phyloP scores from a whole-genome alignment of 2,329 filamentous ascomycete genomes.

The Tympanopsis confertula region DNA sequence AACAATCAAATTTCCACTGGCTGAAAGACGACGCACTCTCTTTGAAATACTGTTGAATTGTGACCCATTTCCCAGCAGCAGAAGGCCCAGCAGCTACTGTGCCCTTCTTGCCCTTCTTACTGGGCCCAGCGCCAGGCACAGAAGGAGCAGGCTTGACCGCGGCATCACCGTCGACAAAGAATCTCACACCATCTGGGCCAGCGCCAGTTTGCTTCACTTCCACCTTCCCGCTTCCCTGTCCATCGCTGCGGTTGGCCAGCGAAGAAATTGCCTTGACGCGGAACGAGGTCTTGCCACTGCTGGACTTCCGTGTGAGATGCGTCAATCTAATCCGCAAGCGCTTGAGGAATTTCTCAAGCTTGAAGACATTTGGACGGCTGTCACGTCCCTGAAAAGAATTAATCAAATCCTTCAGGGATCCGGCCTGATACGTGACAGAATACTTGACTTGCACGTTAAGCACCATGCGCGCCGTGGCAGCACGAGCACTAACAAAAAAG shows the following conservation, averaged over 20 bases:
- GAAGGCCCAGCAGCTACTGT: constrained; percentile 14
- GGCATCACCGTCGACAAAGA: constrained; percentile 28
- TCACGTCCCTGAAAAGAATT: constrained; percentile 11
- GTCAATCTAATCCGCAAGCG: constrained; percentile 23
- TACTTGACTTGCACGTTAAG: constrained; percentile 53
- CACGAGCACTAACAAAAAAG: constrained; percentile 49
- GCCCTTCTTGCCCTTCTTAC: constrained; percentile 17
- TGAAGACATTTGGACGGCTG: constrained; percentile 6
- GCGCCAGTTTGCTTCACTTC: constrained; percentile 21
- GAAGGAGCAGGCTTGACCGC: constrained; percentile 6
- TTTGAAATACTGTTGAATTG: constrained; percentile 37
- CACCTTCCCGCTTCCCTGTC: constrained; percentile 13
- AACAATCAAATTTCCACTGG: background rate
- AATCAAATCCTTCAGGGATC: constrained; percentile 24
- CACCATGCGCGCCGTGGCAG: constrained; percentile 42
- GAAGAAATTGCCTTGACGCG: constrained; percentile 31
- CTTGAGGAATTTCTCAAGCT: constrained; percentile 18
- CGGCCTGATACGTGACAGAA: constrained; percentile 41
- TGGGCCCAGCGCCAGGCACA: constrained; percentile 3
- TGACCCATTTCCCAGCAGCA: constrained; percentile 28
- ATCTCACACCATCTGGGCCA: constrained; percentile 38
- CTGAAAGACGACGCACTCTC: constrained; percentile 16
- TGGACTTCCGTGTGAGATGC: constrained; percentile 22
- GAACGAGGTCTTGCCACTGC: constrained; percentile 15
- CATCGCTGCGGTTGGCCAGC: constrained; percentile 20